phyloP scores from a whole-genome alignment of 352 stramenopile species.

The Hyaloperonospora brassicae region DNA sequence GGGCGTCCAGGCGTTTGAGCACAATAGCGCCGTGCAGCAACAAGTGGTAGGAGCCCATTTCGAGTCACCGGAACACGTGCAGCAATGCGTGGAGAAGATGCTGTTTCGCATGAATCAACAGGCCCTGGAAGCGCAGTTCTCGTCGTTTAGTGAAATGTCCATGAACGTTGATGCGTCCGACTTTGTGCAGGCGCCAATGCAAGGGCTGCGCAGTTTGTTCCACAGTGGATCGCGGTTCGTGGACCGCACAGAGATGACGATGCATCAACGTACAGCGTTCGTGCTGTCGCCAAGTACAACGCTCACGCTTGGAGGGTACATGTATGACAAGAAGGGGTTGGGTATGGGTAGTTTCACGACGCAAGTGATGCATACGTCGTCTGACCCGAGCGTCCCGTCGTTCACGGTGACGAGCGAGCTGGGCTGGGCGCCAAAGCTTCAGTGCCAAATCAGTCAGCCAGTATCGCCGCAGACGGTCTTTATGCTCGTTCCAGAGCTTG shows the following conservation, averaged over 20 bases:
- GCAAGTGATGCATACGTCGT: constrained; percentile 54
- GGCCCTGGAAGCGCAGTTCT: constrained; percentile 64
- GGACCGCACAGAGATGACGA: constrained; percentile 67
- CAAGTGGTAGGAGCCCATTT: constrained; percentile 40
- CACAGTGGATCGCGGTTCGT: constrained; percentile 39
- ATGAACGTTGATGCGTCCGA: constrained; percentile 75
- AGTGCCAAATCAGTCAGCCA: constrained; percentile 65
- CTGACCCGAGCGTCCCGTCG: constrained; percentile 53
- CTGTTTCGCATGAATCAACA: constrained; percentile 62
- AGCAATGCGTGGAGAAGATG: constrained; percentile 47
- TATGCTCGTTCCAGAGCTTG: constrained; percentile 66
- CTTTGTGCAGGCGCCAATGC: constrained; percentile 57
- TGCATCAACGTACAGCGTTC: constrained; percentile 69
- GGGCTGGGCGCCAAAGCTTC: constrained; percentile 68
- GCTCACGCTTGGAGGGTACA: constrained; percentile 69
- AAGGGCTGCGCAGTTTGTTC: constrained; percentile 41
- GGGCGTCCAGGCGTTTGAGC: constrained; percentile 58
- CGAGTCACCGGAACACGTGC: constrained; percentile 38
- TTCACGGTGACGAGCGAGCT: constrained; percentile 59
- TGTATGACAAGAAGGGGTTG: constrained; percentile 73
- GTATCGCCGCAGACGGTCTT: constrained; percentile 63
- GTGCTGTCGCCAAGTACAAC: constrained; percentile 46
- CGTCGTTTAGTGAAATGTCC: constrained; percentile 72
- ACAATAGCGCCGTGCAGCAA: constrained; percentile 31
- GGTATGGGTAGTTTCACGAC: constrained; percentile 66